These are phyloP conservation scores for Nitzschia putrida DNA, from an alignment of 108 stramenopile species.

Conservation along the genomic window DNA sequence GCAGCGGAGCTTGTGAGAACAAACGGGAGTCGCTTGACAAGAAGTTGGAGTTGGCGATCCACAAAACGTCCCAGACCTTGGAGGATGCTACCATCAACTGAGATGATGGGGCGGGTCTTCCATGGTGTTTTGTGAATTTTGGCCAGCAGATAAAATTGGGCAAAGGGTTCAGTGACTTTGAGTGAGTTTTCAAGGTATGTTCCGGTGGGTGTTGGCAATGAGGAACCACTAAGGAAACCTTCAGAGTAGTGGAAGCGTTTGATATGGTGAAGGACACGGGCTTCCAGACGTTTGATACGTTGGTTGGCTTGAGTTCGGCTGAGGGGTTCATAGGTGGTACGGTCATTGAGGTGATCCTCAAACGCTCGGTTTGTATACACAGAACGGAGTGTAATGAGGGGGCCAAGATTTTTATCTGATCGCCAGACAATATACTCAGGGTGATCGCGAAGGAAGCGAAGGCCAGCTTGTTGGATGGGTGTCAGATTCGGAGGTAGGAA, in stretches of 20 bases:
- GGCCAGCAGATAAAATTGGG: slow-evolving; percentile 1
- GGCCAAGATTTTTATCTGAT: slow-evolving; percentile 3
- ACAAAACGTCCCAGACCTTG: neutral
- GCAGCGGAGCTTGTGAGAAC: neutral
- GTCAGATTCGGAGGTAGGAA: neutral
- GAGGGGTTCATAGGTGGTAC: neutral
- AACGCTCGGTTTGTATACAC: neutral
- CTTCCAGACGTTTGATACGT: neutral
- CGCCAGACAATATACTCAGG: neutral
- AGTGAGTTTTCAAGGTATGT: neutral
- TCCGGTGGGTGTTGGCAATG: neutral
- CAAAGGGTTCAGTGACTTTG: neutral
- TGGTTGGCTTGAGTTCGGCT: neutral
- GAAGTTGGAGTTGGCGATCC: neutral
- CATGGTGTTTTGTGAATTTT: slow-evolving; percentile 7
- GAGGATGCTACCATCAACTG: neutral
- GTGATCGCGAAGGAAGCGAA: neutral
- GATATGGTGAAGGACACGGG: neutral
- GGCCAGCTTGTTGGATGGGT: neutral
- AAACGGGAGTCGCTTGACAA: neutral
- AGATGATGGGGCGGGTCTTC: neutral
- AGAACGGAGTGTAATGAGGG: neutral
- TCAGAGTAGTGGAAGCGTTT: neutral
- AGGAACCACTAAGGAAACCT: neutral
- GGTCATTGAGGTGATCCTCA: neutral